Conservation (phyloP, 1,139 yeast genomes). For the Kodamaea sp. region DNA sequence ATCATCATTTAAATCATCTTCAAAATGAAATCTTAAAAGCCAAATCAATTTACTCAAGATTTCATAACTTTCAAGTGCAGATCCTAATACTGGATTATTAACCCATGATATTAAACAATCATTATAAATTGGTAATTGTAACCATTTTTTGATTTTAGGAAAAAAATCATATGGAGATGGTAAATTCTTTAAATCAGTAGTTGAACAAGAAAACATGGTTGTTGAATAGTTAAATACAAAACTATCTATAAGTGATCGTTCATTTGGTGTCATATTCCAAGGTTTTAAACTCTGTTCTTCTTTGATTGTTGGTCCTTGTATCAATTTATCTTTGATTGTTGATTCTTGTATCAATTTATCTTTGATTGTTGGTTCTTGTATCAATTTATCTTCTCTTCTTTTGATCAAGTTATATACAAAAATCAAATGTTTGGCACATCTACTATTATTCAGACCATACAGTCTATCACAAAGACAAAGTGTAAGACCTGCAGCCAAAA, state of each 20-base stretch:
- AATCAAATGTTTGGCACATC: conserved; percentile 25
- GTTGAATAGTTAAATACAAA: conserved; percentile 35
- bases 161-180: conserved; percentile 37
- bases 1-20: conserved; percentile 2
- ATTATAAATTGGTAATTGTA: conserved; percentile 28
- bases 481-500: conserved; percentile 32
- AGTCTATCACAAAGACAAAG: conserved; percentile 32
- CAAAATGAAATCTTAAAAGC: conserved; percentile 26
- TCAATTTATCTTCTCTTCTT: conserved; percentile 8
- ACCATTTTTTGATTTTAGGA: conserved; percentile 22
- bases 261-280: conserved; percentile 19
- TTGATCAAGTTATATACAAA: conserved; percentile 15
- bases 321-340: conserved; percentile 1
- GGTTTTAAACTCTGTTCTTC: conserved; percentile 8
- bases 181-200: conserved; percentile 19
- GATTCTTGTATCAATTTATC: conserved; percentile 6
- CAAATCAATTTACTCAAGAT: conserved; percentile 37
- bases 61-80: conserved; percentile 24
- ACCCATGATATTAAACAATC: conserved; percentile 14
- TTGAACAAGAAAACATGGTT: conserved; percentile 23
- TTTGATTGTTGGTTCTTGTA: conserved; percentile 14
- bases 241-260: conserved; percentile 33
- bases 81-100: conserved; percentile 16
- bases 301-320: conserved; percentile 14
- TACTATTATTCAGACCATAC: conserved; percentile 23